Percentiles rank a stretch among this genome's conserved stretches.
Conservation (phyloP, 768 basidiomycete species). For the Agaricus bisporus region DNA sequence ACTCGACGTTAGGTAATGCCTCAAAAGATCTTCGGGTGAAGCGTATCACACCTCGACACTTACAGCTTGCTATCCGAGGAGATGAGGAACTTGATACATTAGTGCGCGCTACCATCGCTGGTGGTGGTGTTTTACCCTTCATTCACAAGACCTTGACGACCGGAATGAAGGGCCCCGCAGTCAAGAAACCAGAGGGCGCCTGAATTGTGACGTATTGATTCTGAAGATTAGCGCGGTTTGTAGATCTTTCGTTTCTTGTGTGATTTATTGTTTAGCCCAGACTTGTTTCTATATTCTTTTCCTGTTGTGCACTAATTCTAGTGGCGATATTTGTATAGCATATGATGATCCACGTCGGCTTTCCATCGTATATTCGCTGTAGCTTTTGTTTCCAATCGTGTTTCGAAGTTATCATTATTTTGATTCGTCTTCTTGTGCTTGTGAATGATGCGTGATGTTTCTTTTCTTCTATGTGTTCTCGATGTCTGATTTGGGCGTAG, state of each 20-base stretch:
- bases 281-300: neutral
- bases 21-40: conserved; percentile 97
- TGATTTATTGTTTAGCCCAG: neutral
- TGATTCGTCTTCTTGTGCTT: neutral
- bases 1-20: conserved; percentile 66
- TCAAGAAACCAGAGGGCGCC: conserved; percentile 38
- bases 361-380: conserved; percentile 3
- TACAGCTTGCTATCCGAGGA: conserved; percentile 93
- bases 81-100: conserved; percentile 97
- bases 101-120: conserved; percentile 90
- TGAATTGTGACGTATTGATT: conserved; percentile 10
- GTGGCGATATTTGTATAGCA: neutral
- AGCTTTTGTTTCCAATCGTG: neutral
- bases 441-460: conserved; percentile 3
- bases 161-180: conserved; percentile 33
- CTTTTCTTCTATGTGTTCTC: neutral
- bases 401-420: conserved; percentile 8
- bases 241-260: neutral
- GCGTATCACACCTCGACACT: conserved; percentile 92
- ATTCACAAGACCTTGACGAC: conserved; percentile 80
- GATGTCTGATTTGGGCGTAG: neutral
- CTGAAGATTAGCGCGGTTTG: neutral
- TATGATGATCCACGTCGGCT: neutral
- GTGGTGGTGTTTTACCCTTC: conserved; percentile 83
- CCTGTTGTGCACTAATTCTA: neutral